Base-by-base conservation (phyloP, 176 grass and related monocot species). In the Metroxylon sagu region DNA sequence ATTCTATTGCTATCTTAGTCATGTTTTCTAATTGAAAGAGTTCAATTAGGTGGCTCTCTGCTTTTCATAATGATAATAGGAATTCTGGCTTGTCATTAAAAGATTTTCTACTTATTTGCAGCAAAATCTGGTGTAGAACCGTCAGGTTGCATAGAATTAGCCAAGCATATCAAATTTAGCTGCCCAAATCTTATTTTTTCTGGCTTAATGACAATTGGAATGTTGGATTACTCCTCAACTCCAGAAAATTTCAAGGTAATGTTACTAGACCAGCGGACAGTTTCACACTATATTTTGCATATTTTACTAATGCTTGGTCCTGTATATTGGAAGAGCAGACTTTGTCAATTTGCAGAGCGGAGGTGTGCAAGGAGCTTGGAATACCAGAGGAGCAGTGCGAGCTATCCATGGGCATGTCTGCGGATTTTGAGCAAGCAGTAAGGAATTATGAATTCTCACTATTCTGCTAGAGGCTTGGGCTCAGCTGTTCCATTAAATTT, bases 121-220 rank as follows among this genome's bases (percentile, higher is more conserved):
- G 93, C 93, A 50, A 98, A 98, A 85, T 92, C 75, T 56, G 93
- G 93, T 29, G 84, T 92, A 61, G 79, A 98, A 66, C 93, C 93
- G 1, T 83, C 84, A 19, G 66, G 79, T 14, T 98, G 93, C 61
- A 72, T 81, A 12, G 76, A 80, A 68, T 65, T 98, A 59, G 93
- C 82, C 63, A 98, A 85, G 54, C 87, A 92, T 75, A 84, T 98
- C 59, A 98, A 98, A 80, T 17, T 83, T 50, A 69, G 74, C 39
- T 98, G 93, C 62, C 81, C 79, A 6, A 98, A 98, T 70, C 93
- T 98, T 26, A 73, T 92, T 21, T 98, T 98, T 63, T 92, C 93
- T 85, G 93, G 93, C 66, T 58, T 92, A 63, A 97, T 97, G 93
- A 97, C 93, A 51, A 92, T 97, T 16, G 93, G 93, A 55, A 97